Evolutionary conservation across 2,329 filamentous ascomycete genomes (phyloP).

Genomic region (Cladosporium sp.): DNA sequence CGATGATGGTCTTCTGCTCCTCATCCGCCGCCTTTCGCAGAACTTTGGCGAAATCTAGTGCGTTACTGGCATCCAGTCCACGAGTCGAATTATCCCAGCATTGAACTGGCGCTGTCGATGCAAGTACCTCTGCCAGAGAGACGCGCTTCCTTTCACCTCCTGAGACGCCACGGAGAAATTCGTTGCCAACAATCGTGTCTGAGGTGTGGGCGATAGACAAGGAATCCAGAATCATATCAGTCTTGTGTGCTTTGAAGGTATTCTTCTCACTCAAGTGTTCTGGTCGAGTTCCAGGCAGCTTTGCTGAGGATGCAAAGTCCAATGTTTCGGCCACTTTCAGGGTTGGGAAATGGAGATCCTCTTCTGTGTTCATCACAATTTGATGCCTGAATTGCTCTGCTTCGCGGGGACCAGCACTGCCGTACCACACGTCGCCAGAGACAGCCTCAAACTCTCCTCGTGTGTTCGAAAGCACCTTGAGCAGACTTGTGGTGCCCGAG

Average conservation of each 20-base stretch:
- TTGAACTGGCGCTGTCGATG: constrained; percentile 54
- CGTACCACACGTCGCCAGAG: constrained; percentile 47
- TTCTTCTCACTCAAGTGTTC: constrained; percentile 27
- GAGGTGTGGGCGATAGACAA: constrained; percentile 56
- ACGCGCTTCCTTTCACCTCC: constrained; percentile 67
- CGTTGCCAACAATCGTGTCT: constrained; percentile 64
- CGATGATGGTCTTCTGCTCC: constrained; percentile 54
- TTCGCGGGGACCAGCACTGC: constrained; percentile 39
- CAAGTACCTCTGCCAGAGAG: constrained; percentile 61
- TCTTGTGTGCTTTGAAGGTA: constrained; percentile 45
- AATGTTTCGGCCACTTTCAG: constrained; percentile 53
- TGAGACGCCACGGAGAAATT: constrained; percentile 61
- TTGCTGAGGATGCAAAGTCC: constrained; percentile 50
- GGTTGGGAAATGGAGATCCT: constrained; percentile 51
- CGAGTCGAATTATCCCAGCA: constrained; percentile 66
- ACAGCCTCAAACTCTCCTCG: constrained; percentile 30
- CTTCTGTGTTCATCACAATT: constrained; percentile 43
- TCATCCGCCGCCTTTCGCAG: constrained; percentile 60
- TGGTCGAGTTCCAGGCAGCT: constrained; percentile 39
- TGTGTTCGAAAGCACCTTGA: constrained; percentile 63
- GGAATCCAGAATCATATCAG: constrained; percentile 53
- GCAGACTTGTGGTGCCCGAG: constrained; percentile 62
- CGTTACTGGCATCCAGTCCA: constrained; percentile 62
- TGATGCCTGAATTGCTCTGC: constrained; percentile 42
- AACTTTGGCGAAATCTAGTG: constrained; percentile 49